A percentile compares a stretch with the other conserved stretches of the same genome.
phyloP scores from a whole-genome alignment of 768 basidiomycete species.

The Xerocomus brunneocitrinus region DNA sequence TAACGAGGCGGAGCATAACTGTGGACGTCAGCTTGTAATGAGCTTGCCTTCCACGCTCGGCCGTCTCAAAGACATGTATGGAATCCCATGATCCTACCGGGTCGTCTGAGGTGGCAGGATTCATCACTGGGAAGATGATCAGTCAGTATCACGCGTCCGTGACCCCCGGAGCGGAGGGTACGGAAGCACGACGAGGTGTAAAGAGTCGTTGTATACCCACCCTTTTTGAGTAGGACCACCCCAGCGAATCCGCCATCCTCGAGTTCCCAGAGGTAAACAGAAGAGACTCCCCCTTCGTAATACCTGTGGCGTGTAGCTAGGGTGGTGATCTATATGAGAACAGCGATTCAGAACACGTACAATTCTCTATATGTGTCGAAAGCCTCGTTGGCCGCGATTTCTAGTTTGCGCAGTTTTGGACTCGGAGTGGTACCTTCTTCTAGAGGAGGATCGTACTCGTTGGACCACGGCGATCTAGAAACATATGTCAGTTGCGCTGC shows the following conservation, averaged over 20 bases:
- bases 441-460: constrained; percentile 87
- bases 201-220: constrained; percentile 38
- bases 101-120: constrained; percentile 48
- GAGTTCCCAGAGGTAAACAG: constrained; percentile 96
- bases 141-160: constrained; percentile 1
- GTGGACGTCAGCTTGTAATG: constrained; percentile 98
- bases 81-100: constrained; percentile 95
- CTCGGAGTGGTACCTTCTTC: constrained; percentile 88
- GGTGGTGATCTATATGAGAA: constrained; percentile 1
- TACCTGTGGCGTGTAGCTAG: constrained; percentile 50
- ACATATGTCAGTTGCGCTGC: constrained; percentile 11
- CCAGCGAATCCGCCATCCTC: constrained; percentile 97
- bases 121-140: constrained; percentile 48
- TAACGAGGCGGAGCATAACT: constrained; percentile 88
- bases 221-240: constrained; percentile 93
- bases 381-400: constrained; percentile 90
- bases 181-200: background rate
- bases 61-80: constrained; percentile 94
- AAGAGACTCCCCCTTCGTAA: constrained; percentile 96
- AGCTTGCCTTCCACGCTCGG: constrained; percentile 87
- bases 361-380: constrained; percentile 97
- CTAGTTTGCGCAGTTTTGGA: constrained; percentile 81
- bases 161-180: background rate
- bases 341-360: constrained; percentile 38
- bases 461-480: constrained; percentile 94